Conservation (phyloP, 2,329 filamentous ascomycete genomes). For the Gyromitra esculenta region DNA sequence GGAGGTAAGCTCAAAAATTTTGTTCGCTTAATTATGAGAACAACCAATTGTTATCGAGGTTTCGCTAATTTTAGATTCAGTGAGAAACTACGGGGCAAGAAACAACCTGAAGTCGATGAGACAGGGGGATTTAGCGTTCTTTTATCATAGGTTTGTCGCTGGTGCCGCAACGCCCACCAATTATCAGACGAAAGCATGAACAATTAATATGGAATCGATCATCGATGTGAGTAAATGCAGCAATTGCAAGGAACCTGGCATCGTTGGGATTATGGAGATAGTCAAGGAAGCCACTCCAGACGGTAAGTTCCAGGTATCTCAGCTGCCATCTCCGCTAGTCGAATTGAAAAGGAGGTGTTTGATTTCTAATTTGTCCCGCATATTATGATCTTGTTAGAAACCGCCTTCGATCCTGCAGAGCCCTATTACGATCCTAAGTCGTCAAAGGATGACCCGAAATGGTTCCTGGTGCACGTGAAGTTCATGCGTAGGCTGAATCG, state of each 20-base stretch:
- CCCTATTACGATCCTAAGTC: constrained; percentile 88
- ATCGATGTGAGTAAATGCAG: constrained; percentile 32
- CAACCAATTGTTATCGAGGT: constrained; percentile 34
- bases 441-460: constrained; percentile 74
- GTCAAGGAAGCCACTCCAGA: constrained; percentile 85
- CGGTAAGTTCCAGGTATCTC: constrained; percentile 63
- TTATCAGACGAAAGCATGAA: constrained; percentile 45
- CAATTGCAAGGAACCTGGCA: constrained; percentile 87
- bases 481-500: constrained; percentile 84
- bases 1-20: constrained; percentile 64
- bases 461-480: constrained; percentile 88
- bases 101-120: constrained; percentile 95
- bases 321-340: constrained; percentile 3
- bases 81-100: constrained; percentile 55
- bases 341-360: constrained; percentile 2
- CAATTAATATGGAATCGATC: constrained; percentile 27
- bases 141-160: constrained; percentile 75
- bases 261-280: constrained; percentile 88
- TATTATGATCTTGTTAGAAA: constrained; percentile 63
- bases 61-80: constrained; percentile 50
- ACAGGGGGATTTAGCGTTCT: constrained; percentile 89
- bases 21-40: constrained; percentile 19
- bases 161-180: constrained; percentile 59
- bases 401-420: constrained; percentile 74
- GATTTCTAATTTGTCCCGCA: constrained; percentile 23